A percentile compares a stretch with the other conserved stretches of the same genome.
Evolutionary conservation across 345 rosid genomes (phyloP).

Genomic region (Arabis hirsuta): DNA sequence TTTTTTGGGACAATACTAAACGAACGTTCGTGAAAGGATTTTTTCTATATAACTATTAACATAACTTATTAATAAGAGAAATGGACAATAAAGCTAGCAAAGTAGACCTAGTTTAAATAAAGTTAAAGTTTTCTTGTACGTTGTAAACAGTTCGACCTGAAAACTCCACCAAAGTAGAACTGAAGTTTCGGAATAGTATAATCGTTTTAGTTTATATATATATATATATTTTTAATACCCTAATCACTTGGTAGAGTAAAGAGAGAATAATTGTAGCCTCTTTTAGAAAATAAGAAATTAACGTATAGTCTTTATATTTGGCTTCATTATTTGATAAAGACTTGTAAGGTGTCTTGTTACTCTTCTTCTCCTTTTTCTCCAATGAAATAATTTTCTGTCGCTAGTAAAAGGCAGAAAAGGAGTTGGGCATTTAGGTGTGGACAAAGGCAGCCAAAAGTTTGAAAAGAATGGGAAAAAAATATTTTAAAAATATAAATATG

Average conservation of each 20-base stretch:
- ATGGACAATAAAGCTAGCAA: background rate
- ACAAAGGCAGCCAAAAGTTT: conserved; percentile 41
- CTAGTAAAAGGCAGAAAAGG: conserved; percentile 25
- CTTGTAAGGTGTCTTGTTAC: conserved; percentile 25
- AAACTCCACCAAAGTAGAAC: background rate
- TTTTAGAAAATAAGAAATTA: background rate
- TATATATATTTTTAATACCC: background rate
- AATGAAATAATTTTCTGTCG: conserved; percentile 37
- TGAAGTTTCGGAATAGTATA: background rate
- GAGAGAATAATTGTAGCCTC: background rate
- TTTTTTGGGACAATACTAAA: conserved; percentile 28
- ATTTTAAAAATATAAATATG: background rate
- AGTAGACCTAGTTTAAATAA: background rate
- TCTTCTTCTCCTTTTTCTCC: background rate
- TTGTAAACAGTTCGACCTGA: background rate
- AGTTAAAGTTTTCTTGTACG: background rate
- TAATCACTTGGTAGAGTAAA: conserved; percentile 8
- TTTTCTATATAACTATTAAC: background rate
- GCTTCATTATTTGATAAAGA: conserved; percentile 35
- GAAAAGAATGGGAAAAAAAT: conserved; percentile 18
- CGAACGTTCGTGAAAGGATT: conserved; percentile 5
- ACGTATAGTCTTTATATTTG: background rate
- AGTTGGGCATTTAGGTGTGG: conserved; percentile 35
- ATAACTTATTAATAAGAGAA: background rate
- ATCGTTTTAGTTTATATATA: background rate